Base-by-base conservation (phyloP, 495 filamentous ascomycete genomes). In the Aspergillus hancockii region DNA sequence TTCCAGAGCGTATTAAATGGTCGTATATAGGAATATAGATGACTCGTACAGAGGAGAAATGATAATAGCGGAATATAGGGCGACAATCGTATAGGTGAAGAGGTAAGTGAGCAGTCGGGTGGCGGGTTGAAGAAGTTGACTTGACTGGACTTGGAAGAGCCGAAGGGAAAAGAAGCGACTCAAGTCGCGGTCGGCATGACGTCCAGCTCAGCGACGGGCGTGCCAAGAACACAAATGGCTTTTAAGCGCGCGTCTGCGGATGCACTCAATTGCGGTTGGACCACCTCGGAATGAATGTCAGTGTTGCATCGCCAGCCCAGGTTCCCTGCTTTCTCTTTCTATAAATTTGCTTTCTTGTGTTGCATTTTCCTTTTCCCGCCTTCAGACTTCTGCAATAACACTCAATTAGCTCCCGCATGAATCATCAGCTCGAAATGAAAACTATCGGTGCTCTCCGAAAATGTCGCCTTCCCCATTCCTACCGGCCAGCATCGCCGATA, bases 231-330 rank as follows among this genome's bases (percentile, higher is more conserved):
- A 34, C 32, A 14, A 10, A 30, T 22, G 18, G 10, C 32, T 8
- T 31, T 12, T 67, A 63, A 62, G 58, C 62, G 65, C 62, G 65
- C 65, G 65, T 43, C 62, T 65, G 47, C 62, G 40, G 57, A 18
- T 16, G 4, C 12, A 41, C 12, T 41, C 36, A 47, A 40, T 34
- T 34, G 36, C n/a, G 13, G 57, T 61, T 54, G 60, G 52, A 54
- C 61, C 61, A 67, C 61, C 47, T 59, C 53, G 58, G 61, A 54
- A 52, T 31, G 38, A 32, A 36, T 53, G 53, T 32, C 45, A 49
- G 25, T 8, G 10, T 1, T 14, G n/a, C n/a, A n/a, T 18, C 16
- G 3, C 18, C 16, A 43, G 10, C n/a, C 8, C 10, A 19, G 12
- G n/a, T 41, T 18, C 22, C 12, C 40, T 36, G 10, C 31, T 41